Evolutionary conservation across 1,284 basidiomycete species (phyloP).

Genomic region (Moniliophthora roreri): DNA sequence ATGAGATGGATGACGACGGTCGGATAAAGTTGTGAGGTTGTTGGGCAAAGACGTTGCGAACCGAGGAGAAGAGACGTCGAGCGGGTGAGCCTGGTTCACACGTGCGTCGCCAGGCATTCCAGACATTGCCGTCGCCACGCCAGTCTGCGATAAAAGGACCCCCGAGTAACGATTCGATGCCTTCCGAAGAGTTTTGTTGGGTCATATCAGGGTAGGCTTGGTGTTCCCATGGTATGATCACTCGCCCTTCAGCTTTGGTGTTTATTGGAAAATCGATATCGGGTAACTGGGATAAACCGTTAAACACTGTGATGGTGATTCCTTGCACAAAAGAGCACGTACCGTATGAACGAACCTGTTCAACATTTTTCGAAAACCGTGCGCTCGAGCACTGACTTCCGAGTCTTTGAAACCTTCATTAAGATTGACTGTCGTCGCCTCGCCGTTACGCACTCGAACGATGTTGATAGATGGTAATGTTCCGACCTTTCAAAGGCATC

Average conservation of each 20-base stretch:
- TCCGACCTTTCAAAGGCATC: slow-evolving; percentile 55
- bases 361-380: slow-evolving; percentile 75
- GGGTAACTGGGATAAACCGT: slow-evolving; percentile 60
- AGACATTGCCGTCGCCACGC: slow-evolving; percentile 80
- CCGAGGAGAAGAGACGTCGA: slow-evolving; percentile 78
- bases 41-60: slow-evolving; percentile 38
- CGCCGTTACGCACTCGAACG: slow-evolving; percentile 71
- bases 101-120: slow-evolving; percentile 90
- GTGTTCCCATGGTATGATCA: slow-evolving; percentile 88
- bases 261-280: slow-evolving; percentile 93
- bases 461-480: slow-evolving; percentile 82
- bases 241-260: slow-evolving; percentile 87
- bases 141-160: slow-evolving; percentile 82
- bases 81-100: slow-evolving; percentile 81
- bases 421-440: slow-evolving; percentile 61
- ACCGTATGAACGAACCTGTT: slow-evolving; percentile 70
- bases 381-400: slow-evolving; percentile 76
- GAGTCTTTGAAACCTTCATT: slow-evolving; percentile 55
- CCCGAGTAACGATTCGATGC: slow-evolving; percentile 60
- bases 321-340: slow-evolving; percentile 18
- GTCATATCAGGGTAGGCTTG: slow-evolving; percentile 70
- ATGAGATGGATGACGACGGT: slow-evolving; percentile 14
- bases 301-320: slow-evolving; percentile 1
- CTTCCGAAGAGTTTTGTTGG: slow-evolving; percentile 48
- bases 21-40: slow-evolving; percentile 30